Evolutionary conservation across 2,329 filamentous ascomycete species (phyloP).

Genomic region (Diaporthe amygdali): DNA sequence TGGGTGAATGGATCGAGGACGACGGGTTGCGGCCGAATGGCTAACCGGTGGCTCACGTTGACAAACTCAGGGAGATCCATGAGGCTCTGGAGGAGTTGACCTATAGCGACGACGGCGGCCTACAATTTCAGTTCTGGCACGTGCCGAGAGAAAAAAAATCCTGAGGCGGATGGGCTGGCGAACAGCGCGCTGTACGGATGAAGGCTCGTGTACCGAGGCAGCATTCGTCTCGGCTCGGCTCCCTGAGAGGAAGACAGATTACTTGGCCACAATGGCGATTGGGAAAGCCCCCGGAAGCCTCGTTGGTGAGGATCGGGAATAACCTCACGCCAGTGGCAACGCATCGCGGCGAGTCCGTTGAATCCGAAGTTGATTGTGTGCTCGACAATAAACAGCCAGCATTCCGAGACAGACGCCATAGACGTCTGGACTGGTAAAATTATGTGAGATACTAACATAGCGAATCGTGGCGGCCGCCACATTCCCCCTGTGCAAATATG

Average conservation of each 20-base stretch:
- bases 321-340: neutral
- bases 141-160: conserved; percentile 24
- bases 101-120: conserved; percentile 22
- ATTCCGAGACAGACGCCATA: neutral
- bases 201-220: neutral
- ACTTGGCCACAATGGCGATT: neutral
- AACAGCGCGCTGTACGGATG: conserved; percentile 13
- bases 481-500: neutral
- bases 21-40: conserved; percentile 13
- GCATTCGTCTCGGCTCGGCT: neutral
- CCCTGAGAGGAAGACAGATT: neutral
- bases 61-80: conserved; percentile 20
- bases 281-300: neutral
- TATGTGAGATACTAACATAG: neutral
- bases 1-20: conserved; percentile 26
- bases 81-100: conserved; percentile 25
- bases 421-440: neutral
- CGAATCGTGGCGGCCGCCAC: neutral
- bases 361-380: neutral
- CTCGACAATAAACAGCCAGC: neutral
- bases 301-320: neutral
- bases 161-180: conserved; percentile 26
- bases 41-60: conserved; percentile 20
- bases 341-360: neutral
- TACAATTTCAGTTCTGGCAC: conserved; percentile 28